These are phyloP conservation scores for Fusarium equiseti DNA, from an alignment of 2,329 filamentous ascomycete species.

Conservation along the genomic window DNA sequence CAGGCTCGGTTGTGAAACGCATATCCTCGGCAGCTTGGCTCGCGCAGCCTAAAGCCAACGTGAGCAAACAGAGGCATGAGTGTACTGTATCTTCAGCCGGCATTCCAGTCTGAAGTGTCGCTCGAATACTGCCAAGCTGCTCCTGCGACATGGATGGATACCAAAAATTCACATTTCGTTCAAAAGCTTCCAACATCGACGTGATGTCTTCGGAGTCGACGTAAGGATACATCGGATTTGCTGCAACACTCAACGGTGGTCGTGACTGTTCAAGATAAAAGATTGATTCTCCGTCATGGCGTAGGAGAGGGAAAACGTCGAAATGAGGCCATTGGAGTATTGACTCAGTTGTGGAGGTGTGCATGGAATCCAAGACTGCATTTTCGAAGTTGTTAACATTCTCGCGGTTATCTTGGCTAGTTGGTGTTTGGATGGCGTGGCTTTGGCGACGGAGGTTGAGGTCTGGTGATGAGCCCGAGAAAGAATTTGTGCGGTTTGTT, in stretches of 20 bases:
- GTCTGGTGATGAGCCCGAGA: conserved; percentile 42
- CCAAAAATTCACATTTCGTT: conserved; percentile 64
- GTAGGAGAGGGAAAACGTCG: conserved; percentile 57
- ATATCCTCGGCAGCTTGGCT: conserved; percentile 55
- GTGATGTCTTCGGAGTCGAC: conserved; percentile 57
- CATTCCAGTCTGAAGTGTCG: conserved; percentile 50
- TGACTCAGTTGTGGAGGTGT: conserved; percentile 63
- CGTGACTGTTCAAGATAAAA: conserved; percentile 62
- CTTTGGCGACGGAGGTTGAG: conserved; percentile 40
- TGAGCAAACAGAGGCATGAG: conserved; percentile 59
- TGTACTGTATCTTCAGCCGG: conserved; percentile 54
- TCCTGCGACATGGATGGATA: conserved; percentile 62
- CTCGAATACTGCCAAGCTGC: conserved; percentile 52
- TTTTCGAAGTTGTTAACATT: conserved; percentile 55
- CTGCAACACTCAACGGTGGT: conserved; percentile 50
- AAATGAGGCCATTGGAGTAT: conserved; percentile 66
- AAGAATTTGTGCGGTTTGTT: conserved; percentile 37
- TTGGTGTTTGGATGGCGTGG: conserved; percentile 43
- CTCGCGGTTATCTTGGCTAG: conserved; percentile 36
- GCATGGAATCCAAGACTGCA: conserved; percentile 62
- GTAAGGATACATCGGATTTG: conserved; percentile 57
- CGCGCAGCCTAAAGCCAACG: conserved; percentile 62
- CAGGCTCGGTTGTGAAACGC: conserved; percentile 27
- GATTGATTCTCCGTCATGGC: conserved; percentile 58
- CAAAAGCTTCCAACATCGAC: conserved; percentile 58